These are phyloP conservation scores for Flueggea neowawraea DNA, from an alignment of 441 rosid genomes.

Conservation along the genomic window DNA sequence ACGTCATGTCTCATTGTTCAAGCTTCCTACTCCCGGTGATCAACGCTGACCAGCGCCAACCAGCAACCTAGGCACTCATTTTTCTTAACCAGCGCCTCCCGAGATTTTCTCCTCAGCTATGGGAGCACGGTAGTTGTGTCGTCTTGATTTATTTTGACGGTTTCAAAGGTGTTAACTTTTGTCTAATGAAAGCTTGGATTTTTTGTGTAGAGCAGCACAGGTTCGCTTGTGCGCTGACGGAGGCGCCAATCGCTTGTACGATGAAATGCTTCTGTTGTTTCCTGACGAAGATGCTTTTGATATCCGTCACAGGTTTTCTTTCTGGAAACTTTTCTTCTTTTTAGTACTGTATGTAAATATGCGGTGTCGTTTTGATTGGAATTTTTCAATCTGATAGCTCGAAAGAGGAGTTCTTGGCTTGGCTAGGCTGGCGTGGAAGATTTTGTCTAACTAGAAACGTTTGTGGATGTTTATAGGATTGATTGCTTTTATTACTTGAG, in stretches of 20 bases:
- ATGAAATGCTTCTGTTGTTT: slow-evolving; percentile 76
- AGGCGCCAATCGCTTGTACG: slow-evolving; percentile 93
- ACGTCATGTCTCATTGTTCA: slow-evolving; percentile 66
- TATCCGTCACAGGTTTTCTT: slow-evolving; percentile 54
- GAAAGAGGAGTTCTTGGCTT: too few relatives aligned
- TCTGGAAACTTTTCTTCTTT: neutral
- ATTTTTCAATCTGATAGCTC: too few relatives aligned
- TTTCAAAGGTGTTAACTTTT: neutral
- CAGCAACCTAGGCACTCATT: slow-evolving; percentile 54
- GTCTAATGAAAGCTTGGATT: neutral
- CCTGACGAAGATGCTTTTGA: slow-evolving; percentile 51
- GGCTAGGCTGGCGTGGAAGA: too few relatives aligned
- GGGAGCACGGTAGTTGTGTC: slow-evolving; percentile 65
- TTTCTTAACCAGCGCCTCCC: slow-evolving; percentile 79
- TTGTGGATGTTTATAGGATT: too few relatives aligned
- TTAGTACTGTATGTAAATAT: neutral
- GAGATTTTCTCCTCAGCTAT: slow-evolving; percentile 74
- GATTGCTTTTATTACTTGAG: too few relatives aligned
- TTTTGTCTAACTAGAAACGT: too few relatives aligned
- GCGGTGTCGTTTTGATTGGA: neutral
- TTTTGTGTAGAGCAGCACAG: slow-evolving; percentile 64
- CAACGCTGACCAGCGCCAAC: slow-evolving; percentile 24
- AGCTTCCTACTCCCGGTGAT: slow-evolving; percentile 60
- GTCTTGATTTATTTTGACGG: too few relatives aligned
- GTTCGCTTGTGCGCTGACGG: slow-evolving; percentile 93